A percentile compares a stretch with the other conserved stretches of the same genome.
Evolutionary conservation across 1,284 basidiomycete species (phyloP).

Genomic region (Tylopilus microsporus): DNA sequence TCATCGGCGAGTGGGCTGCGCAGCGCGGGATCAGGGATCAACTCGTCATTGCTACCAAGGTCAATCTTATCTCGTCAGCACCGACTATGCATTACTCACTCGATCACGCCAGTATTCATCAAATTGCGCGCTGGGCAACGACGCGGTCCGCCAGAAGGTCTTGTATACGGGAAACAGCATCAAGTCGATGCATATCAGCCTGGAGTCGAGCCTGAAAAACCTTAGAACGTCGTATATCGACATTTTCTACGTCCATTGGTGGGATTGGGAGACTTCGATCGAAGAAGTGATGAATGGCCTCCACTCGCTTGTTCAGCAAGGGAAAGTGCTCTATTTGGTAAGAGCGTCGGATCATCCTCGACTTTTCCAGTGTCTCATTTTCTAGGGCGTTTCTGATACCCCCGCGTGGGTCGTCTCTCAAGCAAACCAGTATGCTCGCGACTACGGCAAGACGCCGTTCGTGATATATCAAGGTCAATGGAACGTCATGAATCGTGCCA

Average conservation of each 20-base stretch:
- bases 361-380: not conserved
- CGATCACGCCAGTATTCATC: conserved; percentile 28
- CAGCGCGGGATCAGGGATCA: conserved; percentile 48
- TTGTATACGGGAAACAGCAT: conserved; percentile 37
- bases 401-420: conserved; percentile 54
- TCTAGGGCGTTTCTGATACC: conserved; percentile 37
- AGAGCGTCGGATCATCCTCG: not conserved
- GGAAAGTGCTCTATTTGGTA: conserved; percentile 45
- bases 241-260: conserved; percentile 31
- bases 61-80: conserved; percentile 32
- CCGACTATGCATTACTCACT: not conserved
- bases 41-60: conserved; percentile 53
- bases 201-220: conserved; percentile 40
- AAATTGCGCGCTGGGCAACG: conserved; percentile 25
- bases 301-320: conserved; percentile 36
- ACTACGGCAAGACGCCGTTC: conserved; percentile 48
- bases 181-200: conserved; percentile 30
- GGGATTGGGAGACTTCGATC: conserved; percentile 36
- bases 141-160: conserved; percentile 21
- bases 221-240: conserved; percentile 44
- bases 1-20: conserved; percentile 58
- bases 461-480: conserved; percentile 55
- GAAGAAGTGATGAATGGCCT: conserved; percentile 49
- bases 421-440: conserved; percentile 50
- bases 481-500: conserved; percentile 46